Percentiles rank a stretch among this genome's conserved stretches.
These are phyloP conservation scores for Filosporella fistucella DNA, from an alignment of 495 filamentous ascomycete genomes.

Conservation along the genomic window DNA sequence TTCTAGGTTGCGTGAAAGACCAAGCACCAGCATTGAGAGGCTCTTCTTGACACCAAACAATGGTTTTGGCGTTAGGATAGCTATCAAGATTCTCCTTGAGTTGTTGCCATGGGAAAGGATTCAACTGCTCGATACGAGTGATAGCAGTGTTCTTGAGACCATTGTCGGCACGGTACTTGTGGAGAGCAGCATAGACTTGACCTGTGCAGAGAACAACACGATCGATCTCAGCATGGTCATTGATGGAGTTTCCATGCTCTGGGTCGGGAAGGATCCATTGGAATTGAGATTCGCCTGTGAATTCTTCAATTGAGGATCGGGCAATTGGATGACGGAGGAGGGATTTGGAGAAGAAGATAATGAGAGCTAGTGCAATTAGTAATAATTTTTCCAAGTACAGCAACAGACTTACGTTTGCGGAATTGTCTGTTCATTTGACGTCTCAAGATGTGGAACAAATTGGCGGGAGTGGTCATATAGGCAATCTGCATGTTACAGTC, in stretches of 20 bases:
- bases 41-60: constrained; percentile 96
- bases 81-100: constrained; percentile 90
- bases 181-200: constrained; percentile 85
- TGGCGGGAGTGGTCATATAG: constrained; percentile 88
- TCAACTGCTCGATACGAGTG: constrained; percentile 92
- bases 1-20: constrained; percentile 90
- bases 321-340: constrained; percentile 89
- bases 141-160: constrained; percentile 84
- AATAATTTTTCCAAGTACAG: not conserved
- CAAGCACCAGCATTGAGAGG: constrained; percentile 94
- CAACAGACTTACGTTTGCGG: constrained; percentile 80
- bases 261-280: constrained; percentile 90
- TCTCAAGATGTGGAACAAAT: constrained; percentile 93
- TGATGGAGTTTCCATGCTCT: constrained; percentile 65
- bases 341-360: constrained; percentile 96
- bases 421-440: constrained; percentile 99
- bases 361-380: constrained; percentile 54
- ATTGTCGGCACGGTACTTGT: constrained; percentile 85
- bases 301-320: constrained; percentile 83
- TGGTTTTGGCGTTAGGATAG: constrained; percentile 94
- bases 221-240: constrained; percentile 85
- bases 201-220: constrained; percentile 92
- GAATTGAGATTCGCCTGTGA: constrained; percentile 89
- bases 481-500: constrained; percentile 99
- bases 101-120: constrained; percentile 98